Evolutionary conservation across 1,284 basidiomycete genomes (phyloP).

Genomic region (Sphaerobolus stellatus): DNA sequence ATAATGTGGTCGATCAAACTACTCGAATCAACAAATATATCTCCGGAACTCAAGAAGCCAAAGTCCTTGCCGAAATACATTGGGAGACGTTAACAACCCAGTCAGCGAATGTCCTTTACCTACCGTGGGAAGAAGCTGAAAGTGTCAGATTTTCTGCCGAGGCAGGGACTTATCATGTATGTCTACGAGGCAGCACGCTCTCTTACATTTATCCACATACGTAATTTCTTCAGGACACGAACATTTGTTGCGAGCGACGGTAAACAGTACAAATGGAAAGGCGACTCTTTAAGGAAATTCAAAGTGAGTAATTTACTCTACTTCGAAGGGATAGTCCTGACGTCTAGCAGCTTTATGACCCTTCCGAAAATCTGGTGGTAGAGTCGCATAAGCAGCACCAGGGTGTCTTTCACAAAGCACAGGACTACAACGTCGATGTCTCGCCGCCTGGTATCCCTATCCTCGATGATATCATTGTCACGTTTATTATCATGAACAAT

Average conservation of each 20-base stretch:
- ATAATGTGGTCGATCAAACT: neutral
- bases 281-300: neutral
- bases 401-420: neutral
- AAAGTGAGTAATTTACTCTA: neutral
- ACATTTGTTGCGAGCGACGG: neutral
- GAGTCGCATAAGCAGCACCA: neutral
- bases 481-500: neutral
- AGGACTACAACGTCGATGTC: neutral
- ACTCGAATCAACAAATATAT: neutral
- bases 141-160: neutral
- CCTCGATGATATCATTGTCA: neutral
- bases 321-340: neutral
- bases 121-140: neutral
- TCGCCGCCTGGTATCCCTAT: neutral
- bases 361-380: neutral
- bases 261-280: neutral
- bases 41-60: neutral
- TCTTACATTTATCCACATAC: neutral
- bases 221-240: neutral
- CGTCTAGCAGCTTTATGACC: neutral
- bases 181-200: neutral
- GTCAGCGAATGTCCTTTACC: neutral
- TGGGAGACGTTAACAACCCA: neutral
- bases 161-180: neutral
- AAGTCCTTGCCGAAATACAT: neutral